Base-by-base conservation (phyloP, 2,329 filamentous ascomycete genomes). In the Calonectria pauciramosa region DNA sequence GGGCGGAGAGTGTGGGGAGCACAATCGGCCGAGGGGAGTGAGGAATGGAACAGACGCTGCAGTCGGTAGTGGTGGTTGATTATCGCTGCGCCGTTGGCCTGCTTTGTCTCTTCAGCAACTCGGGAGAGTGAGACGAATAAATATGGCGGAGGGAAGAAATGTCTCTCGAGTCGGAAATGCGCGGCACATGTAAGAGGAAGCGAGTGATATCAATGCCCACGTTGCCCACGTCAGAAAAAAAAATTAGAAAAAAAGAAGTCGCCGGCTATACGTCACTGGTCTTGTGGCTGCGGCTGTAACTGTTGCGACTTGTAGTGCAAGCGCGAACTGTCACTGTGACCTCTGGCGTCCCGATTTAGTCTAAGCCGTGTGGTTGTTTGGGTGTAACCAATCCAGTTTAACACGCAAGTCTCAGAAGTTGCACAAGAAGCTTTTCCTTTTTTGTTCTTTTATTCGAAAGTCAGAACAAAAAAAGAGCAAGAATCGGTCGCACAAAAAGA, bases 11-110 rank as follows among this genome's bases (percentile, higher is more conserved):
- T 76, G 79, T 77, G 78, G 78, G 72, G 77, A 75, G 75, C 70
- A 73, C 64, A 47, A 47, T 79, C 79, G 79, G 79, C 77, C 68
- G 77, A 80, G 77, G 75, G 79, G 79, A 80, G 76, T 68, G 71
- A 64, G 71, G 63, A 70, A 64, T 64, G 68, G 71, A 66, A 36
- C 56, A 63, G n/a, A 38, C 56, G n/a, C 38, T 56, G 56, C n/a
- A 49, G 49, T 52, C 32, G 65, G 44, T 30, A 26, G 36, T 34
- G 69, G 52, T 36, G 51, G n/a, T 20, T 64, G 32, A 13, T 49
- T 60, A 51, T 70, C 10, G 41, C 23, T 51, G 54, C 23, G 56
- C 51, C 51, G 47, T 60, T 38, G 49, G 30, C 65, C 34, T 8
- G 41, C 51, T 38, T 28, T 63, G 34, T 26, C 26, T 63, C 56